Evolutionary conservation across 805 yeast genomes (phyloP), one percentile per base, ranked within the genome.

Genomic region (Millerago galiae): DNA sequence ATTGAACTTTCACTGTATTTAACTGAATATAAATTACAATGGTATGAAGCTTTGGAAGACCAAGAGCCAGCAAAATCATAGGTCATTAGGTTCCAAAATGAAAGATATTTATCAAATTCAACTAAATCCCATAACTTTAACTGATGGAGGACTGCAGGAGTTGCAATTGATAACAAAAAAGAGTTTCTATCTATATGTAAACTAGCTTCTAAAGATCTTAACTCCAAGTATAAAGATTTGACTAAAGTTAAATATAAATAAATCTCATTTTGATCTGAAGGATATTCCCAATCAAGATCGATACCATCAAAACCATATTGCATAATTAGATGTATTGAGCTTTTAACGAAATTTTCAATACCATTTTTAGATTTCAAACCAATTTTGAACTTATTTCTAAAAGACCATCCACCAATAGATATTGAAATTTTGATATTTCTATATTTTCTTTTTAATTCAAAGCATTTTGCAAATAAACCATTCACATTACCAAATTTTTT

Each of bases 201-300:
- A 12, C 44, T 41, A 1, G 36, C 16, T 27, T 44, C 47, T 9
- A 36, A 5, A 30, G 12, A 17, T 24, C 34, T 17, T 21, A 43
- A 24, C 3, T 24, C 37, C 4, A 12, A 5, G 8, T 43, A 33
- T 10, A 40, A 16, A 4, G 16, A 8, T 14, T 36, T n/a, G 13
- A 44, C 37, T 16, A 40, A 25, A 16, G 42, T 77, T 80, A 9
- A 70, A 15, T 47, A 9, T 45, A 32, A 43, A 67, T 62, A 42
- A 84, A 56, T 27, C 55, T 67, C 1, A 13, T 35, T 34, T 78
- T 67, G 21, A 34, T 59, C 67, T 8, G 61, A 57, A 0, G 96
- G 96, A 54, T 80, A 91, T 61, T 91, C 99, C 96, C 96, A 91
- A 63, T 91, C 99, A 25, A 91, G 65, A 60, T 93, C 98, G 36